Base-by-base conservation (phyloP, 75 land plant species). In the Ceratopteris richardii region DNA sequence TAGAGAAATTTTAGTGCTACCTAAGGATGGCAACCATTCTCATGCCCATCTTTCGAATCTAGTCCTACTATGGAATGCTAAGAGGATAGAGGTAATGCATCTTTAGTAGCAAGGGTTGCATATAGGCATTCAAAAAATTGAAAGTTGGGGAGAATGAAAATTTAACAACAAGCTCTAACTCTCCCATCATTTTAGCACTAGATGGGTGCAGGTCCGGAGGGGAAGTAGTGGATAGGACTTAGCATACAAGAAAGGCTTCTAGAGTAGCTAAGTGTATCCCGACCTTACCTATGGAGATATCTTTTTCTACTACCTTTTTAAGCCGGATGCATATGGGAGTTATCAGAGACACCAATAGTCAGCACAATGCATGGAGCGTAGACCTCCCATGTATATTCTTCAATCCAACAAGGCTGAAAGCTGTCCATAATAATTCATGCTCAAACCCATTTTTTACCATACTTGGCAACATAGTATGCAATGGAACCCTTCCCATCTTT, bases 1-100 rank as follows among this genome's bases (percentile, higher is more conserved):
- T 80, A 53, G 65, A 87, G 83, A 46, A 87, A 87, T 53, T 77
- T 87, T 48, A 87, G 25, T 26, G 75, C 69, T 9, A 83, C 71
- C 24, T 87, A 74, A 14, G 88, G 91, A 75, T 83, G 71, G 3
- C 82, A 82, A 89, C 90, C 44, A 77, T 69, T 44, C 67, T 69
- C 29, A 79, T 77, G 14, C 90, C 90, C 0, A 78, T 74, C 14
- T 62, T 66, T 9, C 95, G 74, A 14, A 89, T 61, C 16, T 66
- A 70, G 40, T 89, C 95, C 51, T 76, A 75, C 42, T 78, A 81
- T 2, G 69, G 76, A 59, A 82, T 70, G 26, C 82, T 90, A 2
- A 89, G 58, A 0, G 95, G 95, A 31, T 82, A 69, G 37, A 85
- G 62, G 64, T 80, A 89, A 61, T 89, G 95, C 90, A 89, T 85